A percentile compares a stretch with the other conserved stretches of the same genome.
phyloP scores from a whole-genome alignment of 2,329 filamentous ascomycete genomes.

The Aspergillus sp. region DNA sequence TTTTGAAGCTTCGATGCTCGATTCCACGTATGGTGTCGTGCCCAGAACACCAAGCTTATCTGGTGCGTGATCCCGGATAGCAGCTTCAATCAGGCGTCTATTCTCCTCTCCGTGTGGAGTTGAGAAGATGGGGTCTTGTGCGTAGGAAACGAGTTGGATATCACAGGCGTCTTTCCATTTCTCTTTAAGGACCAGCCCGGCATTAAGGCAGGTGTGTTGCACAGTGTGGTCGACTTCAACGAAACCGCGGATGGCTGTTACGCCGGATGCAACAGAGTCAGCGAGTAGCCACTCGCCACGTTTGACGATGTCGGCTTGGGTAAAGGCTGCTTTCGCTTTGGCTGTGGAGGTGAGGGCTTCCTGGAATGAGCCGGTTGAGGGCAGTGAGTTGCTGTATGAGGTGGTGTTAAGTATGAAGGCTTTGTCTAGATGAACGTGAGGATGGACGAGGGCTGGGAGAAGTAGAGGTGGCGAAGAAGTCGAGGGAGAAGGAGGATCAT shows the following conservation, averaged over 20 bases:
- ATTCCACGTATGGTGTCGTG: conserved; percentile 70
- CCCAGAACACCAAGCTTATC: conserved; percentile 59
- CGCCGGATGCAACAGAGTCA: conserved; percentile 63
- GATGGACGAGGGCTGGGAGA: conserved; percentile 65
- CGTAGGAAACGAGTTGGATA: conserved; percentile 69
- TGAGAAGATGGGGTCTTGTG: conserved; percentile 68
- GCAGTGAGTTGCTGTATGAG: conserved; percentile 58
- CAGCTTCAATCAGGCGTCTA: conserved; percentile 49
- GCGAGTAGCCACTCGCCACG: conserved; percentile 66
- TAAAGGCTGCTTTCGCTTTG: conserved; percentile 64
- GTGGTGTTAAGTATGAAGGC: conserved; percentile 39
- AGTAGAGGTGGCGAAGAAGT: conserved; percentile 29
- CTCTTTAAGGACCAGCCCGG: conserved; percentile 57
- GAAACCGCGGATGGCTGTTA: conserved; percentile 69
- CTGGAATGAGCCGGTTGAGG: conserved; percentile 59
- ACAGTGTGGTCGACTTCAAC: conserved; percentile 69
- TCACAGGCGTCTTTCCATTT: conserved; percentile 55
- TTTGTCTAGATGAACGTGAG: conserved; percentile 69
- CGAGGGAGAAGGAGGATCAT: conserved; percentile 24
- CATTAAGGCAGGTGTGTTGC: conserved; percentile 56
- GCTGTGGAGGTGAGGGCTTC: conserved; percentile 63
- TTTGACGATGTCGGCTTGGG: conserved; percentile 60
- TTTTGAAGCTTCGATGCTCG: conserved; percentile 46
- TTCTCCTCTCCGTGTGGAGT: conserved; percentile 54
- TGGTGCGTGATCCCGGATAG: conserved; percentile 35